Evolutionary conservation across 1,139 yeast species (phyloP).

Genomic region (Scheffersomyces insectosa): DNA sequence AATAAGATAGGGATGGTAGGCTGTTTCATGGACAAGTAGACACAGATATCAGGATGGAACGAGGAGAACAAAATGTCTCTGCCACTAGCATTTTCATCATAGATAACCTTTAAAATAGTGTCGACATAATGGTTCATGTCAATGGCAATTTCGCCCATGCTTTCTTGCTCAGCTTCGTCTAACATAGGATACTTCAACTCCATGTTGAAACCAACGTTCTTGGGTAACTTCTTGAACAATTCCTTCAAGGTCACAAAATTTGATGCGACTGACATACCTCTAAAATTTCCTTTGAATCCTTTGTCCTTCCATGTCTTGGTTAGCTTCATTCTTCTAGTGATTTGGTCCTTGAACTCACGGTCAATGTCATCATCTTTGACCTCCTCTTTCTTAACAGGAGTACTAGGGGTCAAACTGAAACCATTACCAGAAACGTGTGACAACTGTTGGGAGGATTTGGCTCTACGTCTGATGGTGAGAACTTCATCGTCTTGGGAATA

Average conservation of each 20-base stretch:
- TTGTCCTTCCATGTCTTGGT: conserved; percentile 86
- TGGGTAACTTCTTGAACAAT: conserved; percentile 77
- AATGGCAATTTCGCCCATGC: conserved; percentile 81
- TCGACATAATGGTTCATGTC: conserved; percentile 89
- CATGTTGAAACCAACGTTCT: conserved; percentile 86
- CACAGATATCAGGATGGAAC: conserved; percentile 92
- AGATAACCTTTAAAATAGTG: conserved; percentile 77
- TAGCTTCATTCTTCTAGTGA: conserved; percentile 71
- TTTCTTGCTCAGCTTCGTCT: conserved; percentile 87
- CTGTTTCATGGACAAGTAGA: conserved; percentile 83
- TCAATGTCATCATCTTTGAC: conserved; percentile 34
- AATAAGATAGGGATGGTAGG: conserved; percentile 90
- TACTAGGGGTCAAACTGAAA: conserved; percentile 1
- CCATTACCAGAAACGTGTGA: background rate
- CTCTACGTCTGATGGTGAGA: conserved; percentile 39
- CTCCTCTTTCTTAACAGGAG: background rate
- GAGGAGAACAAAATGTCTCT: conserved; percentile 90
- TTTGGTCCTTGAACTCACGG: conserved; percentile 37
- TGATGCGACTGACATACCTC: conserved; percentile 90
- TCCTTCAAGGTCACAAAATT: conserved; percentile 88
- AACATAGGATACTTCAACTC: conserved; percentile 96
- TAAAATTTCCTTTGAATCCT: conserved; percentile 87
- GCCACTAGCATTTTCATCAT: conserved; percentile 70
- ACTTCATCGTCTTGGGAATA: conserved; percentile 43
- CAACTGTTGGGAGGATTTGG: conserved; percentile 38